Evolutionary conservation across 768 basidiomycete genomes (phyloP), one percentile per base, ranked within the genome.

Genomic region (Lentinula sp.): DNA sequence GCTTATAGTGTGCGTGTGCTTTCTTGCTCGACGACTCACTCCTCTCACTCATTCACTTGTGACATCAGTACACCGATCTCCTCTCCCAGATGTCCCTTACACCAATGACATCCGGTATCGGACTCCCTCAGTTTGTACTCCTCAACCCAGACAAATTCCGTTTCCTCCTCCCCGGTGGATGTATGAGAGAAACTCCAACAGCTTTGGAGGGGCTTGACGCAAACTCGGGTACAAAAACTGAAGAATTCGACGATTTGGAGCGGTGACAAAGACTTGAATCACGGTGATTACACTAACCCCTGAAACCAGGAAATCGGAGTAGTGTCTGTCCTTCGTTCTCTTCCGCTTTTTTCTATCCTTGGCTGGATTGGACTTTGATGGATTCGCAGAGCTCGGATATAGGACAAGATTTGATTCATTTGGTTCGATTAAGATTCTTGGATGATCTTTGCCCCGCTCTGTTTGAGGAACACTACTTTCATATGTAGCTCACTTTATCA

Each of bases 131-230:
- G 53, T 83, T 77, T 65, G 66, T 85, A 37, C 70, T 84, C 41
- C 77, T 83, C 61, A 77, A 84, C 60, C 73, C 78, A n/a, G 74
- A 75, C 35, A 73, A 70, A 53, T 84, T 81, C 71, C 74, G 71
- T 42, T 85, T 82, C 68, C 72, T 85, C 39, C 68, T 85, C 23
- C 84, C 84, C 13, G 83, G 81, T 13, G 83, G 83, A 10, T 85
- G 83, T 66, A 64, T 69, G 46, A 78, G 84, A 10, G 70, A 72
- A 15, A 55, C 43, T 1, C 49, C 16, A 67, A 73, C 57, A 48
- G 46, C 36, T 8, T 7, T 23, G 23, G 20, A 45, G 37, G 43
- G 39, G 20, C 5, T 20, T 37, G 45, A 35, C 8, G 32, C 56
- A 59, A 35, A 46, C 7, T 57, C 54, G 12, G 46, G 23, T 9